Percentiles rank a stretch among this genome's conserved stretches.
These are phyloP conservation scores for Penicillium subrubescens DNA, from an alignment of 495 filamentous ascomycete species.

Conservation along the genomic window DNA sequence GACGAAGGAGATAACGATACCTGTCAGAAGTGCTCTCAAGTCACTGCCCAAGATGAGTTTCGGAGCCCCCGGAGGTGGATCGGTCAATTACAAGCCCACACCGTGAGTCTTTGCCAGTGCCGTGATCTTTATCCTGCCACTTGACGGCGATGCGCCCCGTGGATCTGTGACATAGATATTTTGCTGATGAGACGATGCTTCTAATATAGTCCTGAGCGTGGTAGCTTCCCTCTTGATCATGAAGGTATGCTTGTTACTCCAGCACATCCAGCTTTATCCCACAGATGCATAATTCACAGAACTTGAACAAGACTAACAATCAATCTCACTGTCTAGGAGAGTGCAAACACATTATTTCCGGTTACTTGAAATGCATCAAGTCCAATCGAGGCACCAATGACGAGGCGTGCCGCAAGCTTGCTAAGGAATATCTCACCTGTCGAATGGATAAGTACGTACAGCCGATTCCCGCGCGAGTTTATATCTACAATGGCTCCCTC, in stretches of 20 bases:
- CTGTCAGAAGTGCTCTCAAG: background rate
- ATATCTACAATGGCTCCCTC: background rate
- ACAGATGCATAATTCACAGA: background rate
- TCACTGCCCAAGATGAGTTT: constrained; percentile 55
- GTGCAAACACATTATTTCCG: constrained; percentile 83
- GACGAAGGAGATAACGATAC: background rate
- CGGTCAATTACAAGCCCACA: constrained; percentile 68
- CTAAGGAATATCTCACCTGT: constrained; percentile 85
- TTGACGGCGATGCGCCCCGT: background rate
- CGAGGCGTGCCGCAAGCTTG: constrained; percentile 77
- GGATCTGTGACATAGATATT: background rate
- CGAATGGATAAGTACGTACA: constrained; percentile 87
- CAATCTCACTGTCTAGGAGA: constrained; percentile 66
- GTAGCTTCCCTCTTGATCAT: constrained; percentile 95
- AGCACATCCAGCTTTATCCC: background rate
- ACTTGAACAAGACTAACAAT: background rate
- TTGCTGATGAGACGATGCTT: background rate
- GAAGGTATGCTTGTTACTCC: constrained; percentile 60
- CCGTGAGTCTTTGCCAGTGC: constrained; percentile 59
- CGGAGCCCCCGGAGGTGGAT: constrained; percentile 74
- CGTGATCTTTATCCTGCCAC: background rate
- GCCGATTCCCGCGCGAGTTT: background rate
- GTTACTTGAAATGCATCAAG: constrained; percentile 84
- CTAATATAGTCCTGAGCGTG: constrained; percentile 75
- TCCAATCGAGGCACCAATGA: constrained; percentile 80